Base-by-base conservation (phyloP, 2,329 filamentous ascomycete species). In the Fusarium beomiforme region DNA sequence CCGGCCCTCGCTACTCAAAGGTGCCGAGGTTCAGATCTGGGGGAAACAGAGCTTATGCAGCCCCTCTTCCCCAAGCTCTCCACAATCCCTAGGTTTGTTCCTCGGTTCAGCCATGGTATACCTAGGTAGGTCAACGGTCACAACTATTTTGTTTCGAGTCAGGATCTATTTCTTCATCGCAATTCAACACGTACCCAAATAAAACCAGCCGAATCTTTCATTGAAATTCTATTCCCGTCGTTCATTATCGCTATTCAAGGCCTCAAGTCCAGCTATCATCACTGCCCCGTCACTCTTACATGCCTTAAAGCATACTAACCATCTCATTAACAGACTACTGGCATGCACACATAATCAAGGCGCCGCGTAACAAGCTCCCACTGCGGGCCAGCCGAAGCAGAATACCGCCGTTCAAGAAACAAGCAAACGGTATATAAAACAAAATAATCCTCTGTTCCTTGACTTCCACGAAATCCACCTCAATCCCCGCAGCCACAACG, bases 381-480 rank as follows among this genome's bases (percentile, higher is more conserved):
- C 77, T 64, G 66, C 78, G 78, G 77, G 72, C 78, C 78, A 79
- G 78, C 78, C 78, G 77, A 74, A 78, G 78, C 73, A 77, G 76
- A 74, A 72, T 67, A 72, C 75, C 67, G 67, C 71, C 69, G 43
- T 67, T 64, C 69, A 64, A 73, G 56, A 71, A 69, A 67, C 65
- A 70, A 73, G 61, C 59, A 65, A 62, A 70, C 67, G 69, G 69
- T 75, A 76, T 77, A 77, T 75, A 74, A 73, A 77, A 75, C 37
- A 69, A 29, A 29, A 69, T 63, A 50, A 31, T 56, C 63, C 63
- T 56, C 57, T 67, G 36, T 47, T 51, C 37, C 33, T 24, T 63
- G 59, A 57, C 50, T 56, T 63, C 63, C 62, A 77, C 72, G 71
- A 64, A 64, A 68, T 58, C 57, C 47, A 47, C 46, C 58, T 39